phyloP scores from a whole-genome alignment of 2,329 filamentous ascomycete genomes.

The Microsporum canis region DNA sequence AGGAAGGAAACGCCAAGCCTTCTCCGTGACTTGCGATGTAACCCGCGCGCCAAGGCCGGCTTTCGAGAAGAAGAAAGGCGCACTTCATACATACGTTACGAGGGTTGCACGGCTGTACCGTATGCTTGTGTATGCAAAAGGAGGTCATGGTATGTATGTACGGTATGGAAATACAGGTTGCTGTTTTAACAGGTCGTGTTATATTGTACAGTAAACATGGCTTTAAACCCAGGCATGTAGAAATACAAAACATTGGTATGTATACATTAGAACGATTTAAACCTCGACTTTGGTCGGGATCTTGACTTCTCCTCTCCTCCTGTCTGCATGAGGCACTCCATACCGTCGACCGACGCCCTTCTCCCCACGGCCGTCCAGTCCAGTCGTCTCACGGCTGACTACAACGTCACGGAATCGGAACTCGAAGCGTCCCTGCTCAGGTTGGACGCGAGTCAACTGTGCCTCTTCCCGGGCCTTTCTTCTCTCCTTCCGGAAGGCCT shows the following conservation, averaged over 20 bases:
- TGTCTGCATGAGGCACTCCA: constrained; percentile 50
- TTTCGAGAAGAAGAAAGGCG: neutral
- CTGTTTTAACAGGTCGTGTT: neutral
- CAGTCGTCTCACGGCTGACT: constrained; percentile 45
- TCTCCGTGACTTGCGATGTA: neutral
- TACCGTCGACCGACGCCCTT: constrained; percentile 49
- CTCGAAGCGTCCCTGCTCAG: constrained; percentile 44
- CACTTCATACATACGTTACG: too few relatives aligned
- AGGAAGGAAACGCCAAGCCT: neutral
- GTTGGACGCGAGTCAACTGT: constrained; percentile 33
- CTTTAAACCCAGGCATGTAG: neutral
- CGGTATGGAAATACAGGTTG: too few relatives aligned
- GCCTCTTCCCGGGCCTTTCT: constrained; percentile 35
- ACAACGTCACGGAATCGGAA: constrained; percentile 47
- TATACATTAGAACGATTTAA: constrained; percentile 16
- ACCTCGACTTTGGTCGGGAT: constrained; percentile 50
- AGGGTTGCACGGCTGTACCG: neutral
- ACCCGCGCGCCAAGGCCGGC: neutral
- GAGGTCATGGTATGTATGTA: too few relatives aligned
- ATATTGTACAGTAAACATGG: neutral
- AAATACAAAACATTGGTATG: neutral
- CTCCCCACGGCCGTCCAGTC: constrained; percentile 42
- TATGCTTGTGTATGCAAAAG: neutral
- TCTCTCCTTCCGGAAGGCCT: constrained; percentile 29
- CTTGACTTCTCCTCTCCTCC: constrained; percentile 53